These are phyloP conservation scores for Dichomitus squalens DNA, from an alignment of 1,284 basidiomycete species.

Conservation along the genomic window DNA sequence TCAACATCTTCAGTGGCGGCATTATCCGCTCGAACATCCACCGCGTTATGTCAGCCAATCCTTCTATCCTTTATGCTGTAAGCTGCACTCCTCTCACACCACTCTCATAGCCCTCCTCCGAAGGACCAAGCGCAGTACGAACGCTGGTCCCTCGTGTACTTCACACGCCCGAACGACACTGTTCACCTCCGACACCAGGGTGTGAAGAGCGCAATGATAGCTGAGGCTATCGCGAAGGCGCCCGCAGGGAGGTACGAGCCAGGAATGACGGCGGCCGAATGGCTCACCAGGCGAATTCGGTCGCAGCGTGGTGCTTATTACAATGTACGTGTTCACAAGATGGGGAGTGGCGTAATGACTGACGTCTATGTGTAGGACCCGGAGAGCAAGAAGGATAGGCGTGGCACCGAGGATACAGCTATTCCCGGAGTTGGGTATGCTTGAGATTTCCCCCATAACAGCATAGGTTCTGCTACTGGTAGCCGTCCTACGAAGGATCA, in stretches of 20 bases:
- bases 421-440: not conserved
- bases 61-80: too few relatives aligned
- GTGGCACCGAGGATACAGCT: not conserved
- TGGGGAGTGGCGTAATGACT: not conserved
- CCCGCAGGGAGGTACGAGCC: constrained; percentile 18
- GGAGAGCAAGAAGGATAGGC: constrained; percentile 22
- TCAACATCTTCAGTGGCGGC: constrained; percentile 41
- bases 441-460: too few relatives aligned
- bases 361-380: constrained; percentile 14
- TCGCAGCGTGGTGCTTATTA: constrained; percentile 25
- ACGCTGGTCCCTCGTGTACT: constrained; percentile 41
- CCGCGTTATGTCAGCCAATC: constrained; percentile 34
- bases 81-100: not conserved
- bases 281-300: constrained; percentile 32
- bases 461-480: too few relatives aligned
- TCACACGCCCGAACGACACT: constrained; percentile 37
- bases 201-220: constrained; percentile 29
- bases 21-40: constrained; percentile 40
- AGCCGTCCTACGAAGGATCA: too few relatives aligned
- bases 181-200: constrained; percentile 28
- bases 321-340: constrained; percentile 16
- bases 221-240: constrained; percentile 23
- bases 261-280: constrained; percentile 27
- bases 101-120: constrained; percentile 30
- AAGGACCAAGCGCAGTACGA: constrained; percentile 32